Percentiles rank a stretch among this genome's conserved stretches.
phyloP scores from a whole-genome alignment of 2,329 filamentous ascomycete species.

The Ophiostoma novo-ulmi region DNA sequence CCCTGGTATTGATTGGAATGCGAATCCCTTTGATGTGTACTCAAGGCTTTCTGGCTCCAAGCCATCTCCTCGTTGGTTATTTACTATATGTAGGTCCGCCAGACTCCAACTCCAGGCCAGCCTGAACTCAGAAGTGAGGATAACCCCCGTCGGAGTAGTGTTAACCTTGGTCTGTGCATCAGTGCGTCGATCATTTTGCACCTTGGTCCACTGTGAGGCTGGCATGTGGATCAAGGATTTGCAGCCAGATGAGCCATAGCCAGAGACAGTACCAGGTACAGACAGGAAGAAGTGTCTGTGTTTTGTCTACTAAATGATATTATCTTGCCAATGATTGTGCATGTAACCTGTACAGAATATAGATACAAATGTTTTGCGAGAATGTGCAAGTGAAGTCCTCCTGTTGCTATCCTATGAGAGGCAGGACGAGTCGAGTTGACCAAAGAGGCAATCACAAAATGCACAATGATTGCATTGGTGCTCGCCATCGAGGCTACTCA shows the following conservation, averaged over 20 bases:
- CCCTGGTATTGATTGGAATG: slow-evolving; percentile 1
- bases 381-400: neutral
- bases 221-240: slow-evolving; percentile 14
- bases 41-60: neutral
- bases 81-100: neutral
- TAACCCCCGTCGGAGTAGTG: neutral
- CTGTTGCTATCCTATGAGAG: neutral
- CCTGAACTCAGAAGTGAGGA: neutral
- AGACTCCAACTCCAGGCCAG: neutral
- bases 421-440: neutral
- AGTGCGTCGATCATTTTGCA: neutral
- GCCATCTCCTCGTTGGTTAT: neutral
- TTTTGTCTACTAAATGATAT: neutral
- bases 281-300: neutral
- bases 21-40: neutral
- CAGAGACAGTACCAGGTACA: neutral
- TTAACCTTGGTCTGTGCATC: slow-evolving; percentile 8
- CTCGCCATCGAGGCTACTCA: neutral
- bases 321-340: neutral
- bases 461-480: neutral
- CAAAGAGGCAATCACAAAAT: neutral
- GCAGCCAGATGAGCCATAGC: neutral
- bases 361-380: neutral
- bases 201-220: slow-evolving; percentile 9
- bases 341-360: neutral